Conservation (phyloP, 2,329 filamentous ascomycete genomes). For the Keithomyces neogunnii region DNA sequence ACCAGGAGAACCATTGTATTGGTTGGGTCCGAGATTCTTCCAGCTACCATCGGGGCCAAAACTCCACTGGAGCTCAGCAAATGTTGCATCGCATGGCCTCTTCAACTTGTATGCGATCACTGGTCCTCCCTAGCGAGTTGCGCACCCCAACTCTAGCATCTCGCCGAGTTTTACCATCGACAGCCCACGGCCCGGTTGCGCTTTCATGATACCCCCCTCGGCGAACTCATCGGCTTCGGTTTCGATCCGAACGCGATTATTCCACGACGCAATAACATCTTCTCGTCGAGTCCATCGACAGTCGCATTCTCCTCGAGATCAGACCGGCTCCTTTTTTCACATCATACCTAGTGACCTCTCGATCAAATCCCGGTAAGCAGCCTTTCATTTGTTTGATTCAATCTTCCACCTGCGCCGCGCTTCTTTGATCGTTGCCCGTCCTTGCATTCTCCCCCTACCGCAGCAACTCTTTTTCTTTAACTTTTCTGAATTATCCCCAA, state of each 20-base stretch:
- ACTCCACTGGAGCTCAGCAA: conserved; percentile 9
- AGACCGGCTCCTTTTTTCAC: neutral
- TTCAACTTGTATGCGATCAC: conserved; percentile 1
- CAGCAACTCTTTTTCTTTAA: no score
- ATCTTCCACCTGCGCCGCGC: neutral
- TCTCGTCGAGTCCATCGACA: neutral
- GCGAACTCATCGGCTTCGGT: no score
- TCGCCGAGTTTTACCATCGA: neutral
- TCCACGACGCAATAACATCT: conserved; percentile 18
- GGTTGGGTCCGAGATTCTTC: conserved; percentile 9
- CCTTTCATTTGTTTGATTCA: neutral
- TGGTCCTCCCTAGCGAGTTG: conserved; percentile 1
- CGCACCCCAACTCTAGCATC: conserved; percentile 3
- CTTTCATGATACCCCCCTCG: neutral
- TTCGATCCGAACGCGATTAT: conserved; percentile 1
- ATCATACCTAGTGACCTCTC: conserved; percentile 1
- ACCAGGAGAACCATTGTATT: no score
- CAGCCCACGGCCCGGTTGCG: neutral
- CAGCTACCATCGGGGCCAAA: conserved; percentile 6
- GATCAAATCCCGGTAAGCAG: conserved; percentile 3
- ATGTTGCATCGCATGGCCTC: conserved; percentile 2
- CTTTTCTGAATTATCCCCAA: neutral
- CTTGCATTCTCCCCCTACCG: neutral
- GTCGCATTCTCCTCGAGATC: neutral
- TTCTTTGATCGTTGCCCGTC: neutral